Percentiles rank a stretch among this genome's conserved stretches.
phyloP scores from a whole-genome alignment of 2,329 filamentous ascomycete species.

The Dryadomyces quercivorus region DNA sequence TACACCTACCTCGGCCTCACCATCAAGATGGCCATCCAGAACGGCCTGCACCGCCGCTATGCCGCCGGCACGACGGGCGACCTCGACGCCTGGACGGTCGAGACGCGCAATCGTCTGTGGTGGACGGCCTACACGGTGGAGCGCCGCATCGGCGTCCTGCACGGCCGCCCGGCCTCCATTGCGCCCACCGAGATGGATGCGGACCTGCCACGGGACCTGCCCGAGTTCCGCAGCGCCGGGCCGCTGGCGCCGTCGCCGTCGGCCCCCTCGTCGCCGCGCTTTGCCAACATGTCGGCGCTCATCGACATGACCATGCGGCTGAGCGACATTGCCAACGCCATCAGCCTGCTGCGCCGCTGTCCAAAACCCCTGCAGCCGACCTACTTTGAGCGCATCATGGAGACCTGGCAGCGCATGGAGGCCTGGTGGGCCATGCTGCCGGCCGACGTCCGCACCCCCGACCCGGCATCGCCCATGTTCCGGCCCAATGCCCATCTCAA shows the following conservation, averaged over 20 bases:
- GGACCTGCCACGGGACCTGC: conserved; percentile 26
- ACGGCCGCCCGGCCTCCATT: conserved; percentile 42
- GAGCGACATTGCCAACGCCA: conserved; percentile 25
- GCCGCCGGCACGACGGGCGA: conserved; percentile 20
- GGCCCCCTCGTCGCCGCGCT: background rate
- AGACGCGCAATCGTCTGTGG: conserved; percentile 42
- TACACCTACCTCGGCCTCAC: conserved; percentile 45
- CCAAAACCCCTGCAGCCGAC: conserved; percentile 25
- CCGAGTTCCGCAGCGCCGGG: background rate
- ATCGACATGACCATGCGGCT: conserved; percentile 23
- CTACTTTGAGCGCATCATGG: conserved; percentile 25
- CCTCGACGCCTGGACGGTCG: conserved; percentile 33
- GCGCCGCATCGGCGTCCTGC: conserved; percentile 43
- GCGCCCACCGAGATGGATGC: conserved; percentile 39
- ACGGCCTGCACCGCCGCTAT: conserved; percentile 43
- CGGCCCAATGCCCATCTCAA: conserved; percentile 37
- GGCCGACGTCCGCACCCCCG: conserved; percentile 26
- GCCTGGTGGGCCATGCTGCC: conserved; percentile 29
- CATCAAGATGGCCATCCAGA: conserved; percentile 45
- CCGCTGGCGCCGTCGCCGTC: background rate
- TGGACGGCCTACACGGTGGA: conserved; percentile 46
- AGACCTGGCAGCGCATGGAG: conserved; percentile 23
- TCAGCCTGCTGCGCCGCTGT: conserved; percentile 25
- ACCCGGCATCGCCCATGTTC: conserved; percentile 26
- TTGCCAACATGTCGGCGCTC: conserved; percentile 4